phyloP scores from a whole-genome alignment of 2,329 filamentous ascomycete species.

The Apiospora arundinis region DNA sequence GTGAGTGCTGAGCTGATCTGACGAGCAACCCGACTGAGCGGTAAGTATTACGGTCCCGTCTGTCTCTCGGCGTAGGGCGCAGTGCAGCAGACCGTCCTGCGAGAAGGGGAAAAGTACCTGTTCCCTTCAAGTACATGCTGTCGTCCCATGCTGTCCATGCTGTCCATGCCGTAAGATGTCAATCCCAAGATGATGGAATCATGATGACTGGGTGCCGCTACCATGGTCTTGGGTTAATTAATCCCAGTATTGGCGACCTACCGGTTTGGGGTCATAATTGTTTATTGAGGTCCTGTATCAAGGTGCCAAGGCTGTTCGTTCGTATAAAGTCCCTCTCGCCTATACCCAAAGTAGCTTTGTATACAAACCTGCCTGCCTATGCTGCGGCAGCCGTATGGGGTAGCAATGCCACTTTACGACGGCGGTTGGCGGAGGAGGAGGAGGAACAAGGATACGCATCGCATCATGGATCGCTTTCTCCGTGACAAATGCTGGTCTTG shows the following conservation, averaged over 20 bases:
- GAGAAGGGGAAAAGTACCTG: slow-evolving; percentile 3
- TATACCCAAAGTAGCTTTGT: background rate
- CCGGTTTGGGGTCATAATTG: background rate
- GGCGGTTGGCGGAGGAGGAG: background rate
- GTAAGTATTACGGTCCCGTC: slow-evolving; percentile 8
- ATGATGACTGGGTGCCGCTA: background rate
- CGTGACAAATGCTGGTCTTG: background rate
- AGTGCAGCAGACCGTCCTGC: background rate
- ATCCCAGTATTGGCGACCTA: background rate
- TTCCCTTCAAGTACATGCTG: background rate
- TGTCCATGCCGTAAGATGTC: slow-evolving; percentile 18
- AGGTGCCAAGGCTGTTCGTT: background rate
- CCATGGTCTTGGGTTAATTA: slow-evolving; percentile 13
- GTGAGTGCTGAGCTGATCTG: slow-evolving; percentile 22
- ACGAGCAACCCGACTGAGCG: background rate
- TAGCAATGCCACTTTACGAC: slow-evolving; percentile 4
- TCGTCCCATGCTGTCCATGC: background rate
- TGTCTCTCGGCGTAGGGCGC: slow-evolving; percentile 11
- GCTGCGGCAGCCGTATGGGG: slow-evolving; percentile 2
- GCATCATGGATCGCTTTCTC: background rate
- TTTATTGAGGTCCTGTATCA: background rate
- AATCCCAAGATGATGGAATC: background rate
- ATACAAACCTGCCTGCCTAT: background rate
- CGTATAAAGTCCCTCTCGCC: background rate
- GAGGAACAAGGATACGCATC: background rate